Conservation (phyloP, 225 moss, liverwort and hornwort species). For the Sphagnum tenellum region DNA sequence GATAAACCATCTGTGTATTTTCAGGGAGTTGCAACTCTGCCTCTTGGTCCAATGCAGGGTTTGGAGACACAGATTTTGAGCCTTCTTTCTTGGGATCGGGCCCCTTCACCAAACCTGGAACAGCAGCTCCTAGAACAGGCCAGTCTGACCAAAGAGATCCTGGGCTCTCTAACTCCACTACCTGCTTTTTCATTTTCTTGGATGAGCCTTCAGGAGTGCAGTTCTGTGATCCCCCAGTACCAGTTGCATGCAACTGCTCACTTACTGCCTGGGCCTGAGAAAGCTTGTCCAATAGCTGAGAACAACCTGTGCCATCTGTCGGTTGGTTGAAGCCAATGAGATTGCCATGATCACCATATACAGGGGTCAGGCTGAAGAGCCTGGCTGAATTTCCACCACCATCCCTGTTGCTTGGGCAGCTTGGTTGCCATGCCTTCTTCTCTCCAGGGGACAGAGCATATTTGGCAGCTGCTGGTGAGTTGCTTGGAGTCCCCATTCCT, state of each 20-base stretch:
- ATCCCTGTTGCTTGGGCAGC: slow-evolving; percentile 20
- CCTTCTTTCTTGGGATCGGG: slow-evolving; percentile 14
- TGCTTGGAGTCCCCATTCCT: slow-evolving; percentile 1
- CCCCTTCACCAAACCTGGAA: slow-evolving; percentile 17
- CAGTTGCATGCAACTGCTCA: no score
- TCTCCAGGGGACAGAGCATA: slow-evolving; percentile 20
- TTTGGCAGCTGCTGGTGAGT: slow-evolving; percentile 19
- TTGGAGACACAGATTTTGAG: slow-evolving; percentile 6
- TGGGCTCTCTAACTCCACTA: slow-evolving; percentile 38
- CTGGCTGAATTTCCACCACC: slow-evolving; percentile 16
- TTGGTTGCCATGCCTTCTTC: slow-evolving; percentile 23
- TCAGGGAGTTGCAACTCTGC: neutral
- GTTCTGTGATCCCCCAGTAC: neutral
- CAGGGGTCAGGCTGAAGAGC: slow-evolving; percentile 17
- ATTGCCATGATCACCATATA: slow-evolving; percentile 18
- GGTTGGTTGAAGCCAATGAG: slow-evolving; percentile 24
- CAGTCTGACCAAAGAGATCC: slow-evolving; percentile 47
- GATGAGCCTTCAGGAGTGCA: slow-evolving; percentile 37
- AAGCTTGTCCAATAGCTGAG: no score
- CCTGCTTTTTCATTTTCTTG: slow-evolving; percentile 24
- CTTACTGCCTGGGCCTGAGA: no score
- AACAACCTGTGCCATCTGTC: slow-evolving; percentile 13
- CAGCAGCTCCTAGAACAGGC: slow-evolving; percentile 48
- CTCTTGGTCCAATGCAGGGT: slow-evolving; percentile 13
- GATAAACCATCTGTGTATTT: neutral